Base-by-base conservation (phyloP, 306 rosid species). In the Pterocarpus santalinus region DNA sequence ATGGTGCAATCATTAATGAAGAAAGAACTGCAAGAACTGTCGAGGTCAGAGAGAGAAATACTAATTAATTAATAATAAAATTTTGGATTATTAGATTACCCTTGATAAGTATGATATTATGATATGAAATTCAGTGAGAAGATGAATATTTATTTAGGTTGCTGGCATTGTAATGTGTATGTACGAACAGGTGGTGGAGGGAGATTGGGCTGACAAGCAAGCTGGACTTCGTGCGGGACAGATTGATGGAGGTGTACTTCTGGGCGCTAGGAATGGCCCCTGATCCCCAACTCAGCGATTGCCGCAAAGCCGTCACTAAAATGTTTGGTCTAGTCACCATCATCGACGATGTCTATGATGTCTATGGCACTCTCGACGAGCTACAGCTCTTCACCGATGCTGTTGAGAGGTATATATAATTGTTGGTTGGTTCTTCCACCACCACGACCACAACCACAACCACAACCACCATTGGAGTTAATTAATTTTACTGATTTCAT, bases 321-420 rank as follows among this genome's bases (percentile, higher is more conserved):
- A 84, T 84, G 51, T 12, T 57, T 15, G 46, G 74, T 1, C 66
- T 86, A 0, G 72, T 86, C 8, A 75, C 85, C 14, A 70, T 74
- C 2, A 72, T 86, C 46, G 91, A 86, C 58, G 88, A 89, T 68
- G 75, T 86, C 11, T 88, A 79, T 39, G 86, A 84, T 51, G 81
- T 81, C 5, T 87, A 84, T 38, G 90, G 73, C 8, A 84, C 86
- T 22, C 15, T 64, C 47, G 90, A 79, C 4, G 89, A 83, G 41
- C 58, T 86, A 2, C 65, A 81, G 30, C 73, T 73, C 1, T 88
- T 88, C 36, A 88, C 90, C 0, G 65, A 32, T 17, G 82, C 71
- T 0, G 83, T 86, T 33, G 81, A 86, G 38, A 86, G 91, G 91
- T 85, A 32, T 5, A n/a, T 22, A 22, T 22, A 22, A 22, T 22